A percentile compares a stretch with the other conserved stretches of the same genome.
Conservation (phyloP, 331 rosid species). For the Pyracantha coccinea region DNA sequence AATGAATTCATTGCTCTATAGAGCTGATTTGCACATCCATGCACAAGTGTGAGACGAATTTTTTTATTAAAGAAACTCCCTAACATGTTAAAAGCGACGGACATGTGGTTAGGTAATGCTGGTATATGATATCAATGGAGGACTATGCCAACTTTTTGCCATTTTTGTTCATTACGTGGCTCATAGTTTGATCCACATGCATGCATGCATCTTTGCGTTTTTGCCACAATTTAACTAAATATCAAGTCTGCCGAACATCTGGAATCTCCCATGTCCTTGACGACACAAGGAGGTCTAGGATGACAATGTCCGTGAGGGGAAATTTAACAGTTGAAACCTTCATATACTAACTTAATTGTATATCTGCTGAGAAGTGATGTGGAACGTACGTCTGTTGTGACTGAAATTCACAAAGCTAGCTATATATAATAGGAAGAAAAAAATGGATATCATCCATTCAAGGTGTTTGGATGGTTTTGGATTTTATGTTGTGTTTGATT, state of each 20-base stretch:
- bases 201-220: background rate
- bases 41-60: background rate
- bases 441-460: background rate
- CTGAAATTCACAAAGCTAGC: background rate
- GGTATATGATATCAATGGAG: slow-evolving; percentile 19
- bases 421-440: too few relatives aligned
- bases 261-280: background rate
- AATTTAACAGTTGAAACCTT: background rate
- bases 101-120: slow-evolving; percentile 26
- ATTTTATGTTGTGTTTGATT: background rate
- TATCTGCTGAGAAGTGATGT: background rate
- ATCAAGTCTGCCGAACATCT: background rate
- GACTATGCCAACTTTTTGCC: slow-evolving; percentile 11
- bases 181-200: slow-evolving; percentile 8
- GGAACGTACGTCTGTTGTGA: background rate
- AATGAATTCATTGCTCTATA: slow-evolving; percentile 2
- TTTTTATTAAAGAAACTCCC: background rate
- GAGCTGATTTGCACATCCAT: slow-evolving; percentile 1
- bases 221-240: slow-evolving; percentile 1
- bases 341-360: background rate
- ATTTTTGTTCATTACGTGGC: slow-evolving; percentile 7
- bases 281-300: background rate
- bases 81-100: background rate
- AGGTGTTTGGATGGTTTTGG: background rate
- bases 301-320: background rate